Percentiles rank a stretch among this genome's conserved stretches.
phyloP scores from a whole-genome alignment of 2,329 filamentous ascomycete genomes.

The Phialophora tarda region DNA sequence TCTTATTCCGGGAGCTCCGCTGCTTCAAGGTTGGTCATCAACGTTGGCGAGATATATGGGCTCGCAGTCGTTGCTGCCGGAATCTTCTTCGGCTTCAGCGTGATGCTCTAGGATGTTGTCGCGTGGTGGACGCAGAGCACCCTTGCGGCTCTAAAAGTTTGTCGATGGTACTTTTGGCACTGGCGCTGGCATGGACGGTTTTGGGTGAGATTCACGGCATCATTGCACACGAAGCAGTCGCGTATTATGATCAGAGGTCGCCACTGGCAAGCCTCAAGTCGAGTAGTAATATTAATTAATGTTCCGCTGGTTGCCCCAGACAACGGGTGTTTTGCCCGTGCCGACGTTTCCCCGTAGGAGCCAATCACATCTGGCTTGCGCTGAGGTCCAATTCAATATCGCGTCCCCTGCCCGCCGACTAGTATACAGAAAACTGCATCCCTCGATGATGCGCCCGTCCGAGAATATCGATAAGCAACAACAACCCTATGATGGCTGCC shows the following conservation, averaged over 20 bases:
- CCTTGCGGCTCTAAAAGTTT: constrained; percentile 16
- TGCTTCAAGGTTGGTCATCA: constrained; percentile 51
- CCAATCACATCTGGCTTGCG: background rate
- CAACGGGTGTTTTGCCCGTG: background rate
- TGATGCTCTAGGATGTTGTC: constrained; percentile 52
- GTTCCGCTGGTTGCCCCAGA: constrained; percentile 10
- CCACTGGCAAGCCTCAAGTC: background rate
- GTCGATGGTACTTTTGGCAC: constrained; percentile 27
- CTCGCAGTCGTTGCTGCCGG: constrained; percentile 60
- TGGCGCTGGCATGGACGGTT: constrained; percentile 24
- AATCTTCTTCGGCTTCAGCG: constrained; percentile 64
- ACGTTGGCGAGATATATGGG: constrained; percentile 63
- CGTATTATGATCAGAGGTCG: background rate
- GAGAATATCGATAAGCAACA: constrained; percentile 28
- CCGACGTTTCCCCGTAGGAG: constrained; percentile 21
- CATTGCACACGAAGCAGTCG: background rate
- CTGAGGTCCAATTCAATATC: constrained; percentile 13
- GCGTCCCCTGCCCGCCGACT: constrained; percentile 16
- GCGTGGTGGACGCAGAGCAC: constrained; percentile 2
- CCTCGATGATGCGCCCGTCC: constrained; percentile 25
- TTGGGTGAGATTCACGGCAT: constrained; percentile 1
- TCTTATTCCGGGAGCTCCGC: constrained; percentile 35
- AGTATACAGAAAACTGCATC: constrained; percentile 12
- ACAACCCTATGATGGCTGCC: constrained; percentile 39
- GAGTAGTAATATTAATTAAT: constrained; percentile 20